These are phyloP conservation scores for Aspergillus uvarum DNA, from an alignment of 2,329 filamentous ascomycete species.

Conservation along the genomic window DNA sequence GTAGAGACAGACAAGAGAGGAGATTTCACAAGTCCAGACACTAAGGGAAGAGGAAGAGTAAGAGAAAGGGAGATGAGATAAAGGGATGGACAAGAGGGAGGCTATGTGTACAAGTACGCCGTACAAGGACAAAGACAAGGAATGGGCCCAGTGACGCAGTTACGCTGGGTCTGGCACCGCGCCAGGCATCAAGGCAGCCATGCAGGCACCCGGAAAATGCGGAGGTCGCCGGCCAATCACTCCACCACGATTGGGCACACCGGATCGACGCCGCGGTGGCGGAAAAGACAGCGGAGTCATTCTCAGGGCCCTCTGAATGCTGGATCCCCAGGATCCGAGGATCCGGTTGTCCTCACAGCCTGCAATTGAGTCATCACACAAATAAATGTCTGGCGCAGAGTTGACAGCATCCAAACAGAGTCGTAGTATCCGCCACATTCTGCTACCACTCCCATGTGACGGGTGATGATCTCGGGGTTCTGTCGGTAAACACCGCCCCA, in stretches of 20 bases:
- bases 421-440: neutral
- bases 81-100: neutral
- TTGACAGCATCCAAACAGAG: neutral
- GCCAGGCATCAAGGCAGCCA: conserved; percentile 3
- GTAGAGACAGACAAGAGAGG: neutral
- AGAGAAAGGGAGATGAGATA: neutral
- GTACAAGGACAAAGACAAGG: neutral
- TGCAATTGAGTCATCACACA: neutral
- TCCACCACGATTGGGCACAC: neutral
- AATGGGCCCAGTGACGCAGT: neutral
- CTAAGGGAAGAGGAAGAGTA: conserved; percentile 1
- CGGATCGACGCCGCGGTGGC: neutral
- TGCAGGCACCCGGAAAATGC: neutral
- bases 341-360: neutral
- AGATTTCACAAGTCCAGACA: neutral
- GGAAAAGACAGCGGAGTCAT: neutral
- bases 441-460: no score
- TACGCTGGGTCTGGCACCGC: neutral
- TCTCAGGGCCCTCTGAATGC: no score
- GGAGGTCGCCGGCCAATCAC: conserved; percentile 6
- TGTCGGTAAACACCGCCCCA: neutral
- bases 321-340: neutral
- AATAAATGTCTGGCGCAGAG: neutral
- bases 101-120: neutral
- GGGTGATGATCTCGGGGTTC: no score